phyloP scores from a whole-genome alignment of 805 yeast genomes.

The Starmerella gropengiesseri region DNA sequence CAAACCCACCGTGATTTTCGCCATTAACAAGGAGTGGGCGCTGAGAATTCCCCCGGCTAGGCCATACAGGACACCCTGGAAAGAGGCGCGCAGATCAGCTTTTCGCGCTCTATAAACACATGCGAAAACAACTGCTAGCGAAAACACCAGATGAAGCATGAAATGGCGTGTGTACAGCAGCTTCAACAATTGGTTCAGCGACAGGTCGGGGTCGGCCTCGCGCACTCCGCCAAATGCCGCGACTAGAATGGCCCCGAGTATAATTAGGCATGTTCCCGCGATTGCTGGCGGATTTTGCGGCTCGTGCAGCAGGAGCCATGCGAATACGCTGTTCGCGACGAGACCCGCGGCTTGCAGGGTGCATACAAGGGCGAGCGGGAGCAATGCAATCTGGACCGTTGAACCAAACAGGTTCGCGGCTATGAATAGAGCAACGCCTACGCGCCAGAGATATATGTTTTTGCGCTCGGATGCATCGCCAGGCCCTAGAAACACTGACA shows the following conservation, averaged over 20 bases:
- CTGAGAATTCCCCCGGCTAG: constrained; percentile 63
- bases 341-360: constrained; percentile 81
- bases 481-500: constrained; percentile 23
- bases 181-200: constrained; percentile 38
- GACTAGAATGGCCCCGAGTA: constrained; percentile 63
- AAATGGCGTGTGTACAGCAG: constrained; percentile 40
- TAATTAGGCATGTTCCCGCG: constrained; percentile 56
- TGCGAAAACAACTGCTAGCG: constrained; percentile 27
- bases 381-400: constrained; percentile 67
- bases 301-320: constrained; percentile 57
- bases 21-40: constrained; percentile 74
- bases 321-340: constrained; percentile 73
- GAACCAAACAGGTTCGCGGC: constrained; percentile 70
- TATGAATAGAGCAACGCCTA: constrained; percentile 62
- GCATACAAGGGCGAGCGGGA: constrained; percentile 67
- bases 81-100: neutral
- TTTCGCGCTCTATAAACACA: neutral
- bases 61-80: constrained; percentile 51
- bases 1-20: constrained; percentile 73
- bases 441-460: constrained; percentile 45
- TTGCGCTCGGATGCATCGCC: neutral
- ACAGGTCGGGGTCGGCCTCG: constrained; percentile 40
- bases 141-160: constrained; percentile 43
- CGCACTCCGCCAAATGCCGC: constrained; percentile 56
- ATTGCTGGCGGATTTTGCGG: constrained; percentile 47